phyloP scores from a whole-genome alignment of 2,329 filamentous ascomycete genomes.

The Myriosclerotinia duriaeana region DNA sequence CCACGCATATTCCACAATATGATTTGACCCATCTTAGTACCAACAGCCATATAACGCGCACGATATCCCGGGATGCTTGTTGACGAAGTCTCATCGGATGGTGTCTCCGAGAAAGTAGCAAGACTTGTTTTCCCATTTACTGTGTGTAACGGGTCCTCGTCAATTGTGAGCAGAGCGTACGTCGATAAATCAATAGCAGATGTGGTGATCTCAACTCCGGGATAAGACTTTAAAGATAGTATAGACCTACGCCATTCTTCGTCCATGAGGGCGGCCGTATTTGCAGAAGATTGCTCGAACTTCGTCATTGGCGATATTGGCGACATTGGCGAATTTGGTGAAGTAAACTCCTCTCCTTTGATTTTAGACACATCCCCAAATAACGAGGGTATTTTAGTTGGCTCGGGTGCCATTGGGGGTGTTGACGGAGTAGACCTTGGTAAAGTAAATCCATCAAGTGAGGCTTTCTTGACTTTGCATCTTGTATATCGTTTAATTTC shows the following conservation, averaged over 20 bases:
- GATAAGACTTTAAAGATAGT: conserved; percentile 61
- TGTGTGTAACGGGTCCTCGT: conserved; percentile 73
- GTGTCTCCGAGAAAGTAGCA: conserved; percentile 35
- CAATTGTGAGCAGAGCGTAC: conserved; percentile 66
- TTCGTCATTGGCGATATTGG: conserved; percentile 30
- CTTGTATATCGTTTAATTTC: conserved; percentile 59
- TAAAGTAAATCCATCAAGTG: conserved; percentile 37
- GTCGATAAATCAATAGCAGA: conserved; percentile 72
- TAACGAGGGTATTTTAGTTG: conserved; percentile 37
- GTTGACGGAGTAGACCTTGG: conserved; percentile 38
- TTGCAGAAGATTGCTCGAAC: conserved; percentile 21
- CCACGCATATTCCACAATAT: conserved; percentile 84
- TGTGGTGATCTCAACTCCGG: conserved; percentile 63
- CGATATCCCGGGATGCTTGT: conserved; percentile 80
- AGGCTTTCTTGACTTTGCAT: conserved; percentile 43
- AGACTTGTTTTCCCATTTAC: conserved; percentile 49
- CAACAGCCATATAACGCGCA: conserved; percentile 75
- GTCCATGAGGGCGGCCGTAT: conserved; percentile 42
- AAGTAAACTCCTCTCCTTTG: conserved; percentile 30
- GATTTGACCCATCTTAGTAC: conserved; percentile 75
- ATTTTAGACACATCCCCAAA: conserved; percentile 38
- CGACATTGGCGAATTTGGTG: conserved; percentile 36
- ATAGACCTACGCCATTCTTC: conserved; percentile 68
- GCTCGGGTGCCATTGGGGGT: conserved; percentile 21
- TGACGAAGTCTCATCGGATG: conserved; percentile 34